These are phyloP conservation scores for Olyra latifolia DNA, from an alignment of 176 grass and related monocot species.

Conservation along the genomic window DNA sequence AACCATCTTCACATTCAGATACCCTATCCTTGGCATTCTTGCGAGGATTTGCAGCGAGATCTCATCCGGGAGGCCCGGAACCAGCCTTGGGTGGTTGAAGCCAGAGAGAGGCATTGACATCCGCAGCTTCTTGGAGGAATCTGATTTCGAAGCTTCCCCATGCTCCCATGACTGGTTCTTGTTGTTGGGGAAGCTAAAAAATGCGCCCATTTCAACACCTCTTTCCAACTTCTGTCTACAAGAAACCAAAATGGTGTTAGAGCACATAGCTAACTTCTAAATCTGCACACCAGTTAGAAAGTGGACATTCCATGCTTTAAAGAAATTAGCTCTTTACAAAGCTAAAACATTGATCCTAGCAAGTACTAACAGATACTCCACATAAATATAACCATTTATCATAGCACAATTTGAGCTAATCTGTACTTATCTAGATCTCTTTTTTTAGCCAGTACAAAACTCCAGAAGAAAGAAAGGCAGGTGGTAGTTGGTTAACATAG, in stretches of 20 bases:
- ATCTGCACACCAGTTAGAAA: neutral
- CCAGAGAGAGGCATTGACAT: constrained; percentile 5
- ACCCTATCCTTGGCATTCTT: constrained; percentile 45
- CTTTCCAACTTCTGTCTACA: neutral
- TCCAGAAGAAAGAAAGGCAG: neutral
- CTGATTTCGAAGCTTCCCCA: constrained; percentile 13
- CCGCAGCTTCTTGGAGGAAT: constrained; percentile 56
- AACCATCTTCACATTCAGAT: constrained; percentile 56
- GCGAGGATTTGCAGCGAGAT: constrained; percentile 74
- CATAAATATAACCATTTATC: neutral
- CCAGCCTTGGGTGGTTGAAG: constrained; percentile 35
- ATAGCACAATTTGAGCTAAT: neutral
- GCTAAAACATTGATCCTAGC: neutral
- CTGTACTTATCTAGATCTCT: neutral
- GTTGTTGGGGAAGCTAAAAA: constrained; percentile 45
- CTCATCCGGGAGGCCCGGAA: constrained; percentile 69
- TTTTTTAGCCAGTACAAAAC: neutral
- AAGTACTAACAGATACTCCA: neutral
- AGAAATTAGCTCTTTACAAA: neutral
- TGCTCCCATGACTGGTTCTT: constrained; percentile 37
- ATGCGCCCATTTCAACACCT: constrained; percentile 50
- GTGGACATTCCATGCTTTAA: neutral
- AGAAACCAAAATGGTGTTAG: neutral
- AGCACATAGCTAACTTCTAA: neutral
- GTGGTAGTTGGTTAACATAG: neutral